Evolutionary conservation across 2,329 filamentous ascomycete genomes (phyloP), one percentile per base, ranked within the genome.

Genomic region (Lecanoromycetidae sp.): DNA sequence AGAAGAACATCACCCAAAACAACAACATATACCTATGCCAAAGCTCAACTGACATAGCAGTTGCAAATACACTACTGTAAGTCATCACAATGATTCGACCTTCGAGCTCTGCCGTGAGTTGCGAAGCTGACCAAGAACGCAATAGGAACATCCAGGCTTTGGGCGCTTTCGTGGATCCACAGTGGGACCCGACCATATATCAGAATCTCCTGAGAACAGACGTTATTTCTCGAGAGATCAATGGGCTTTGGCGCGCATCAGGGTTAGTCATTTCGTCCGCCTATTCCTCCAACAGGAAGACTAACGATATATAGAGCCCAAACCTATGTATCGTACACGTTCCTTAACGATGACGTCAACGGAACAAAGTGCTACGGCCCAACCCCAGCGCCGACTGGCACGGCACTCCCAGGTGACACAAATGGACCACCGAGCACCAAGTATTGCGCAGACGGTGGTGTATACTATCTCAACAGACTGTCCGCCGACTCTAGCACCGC

Each of bases 281-380:
- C 33, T 30, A 19, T 9, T 26, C 17, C 15, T 5, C 10, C 34
- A 10, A 22, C 20, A 22, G 5, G 6, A 2, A 22, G 20, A 8
- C 8, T 37, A 13, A 37, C 27, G 15, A 8, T 30, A 7, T 6
- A 5, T 33, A 43, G 40, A 9, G 26, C 26, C 27, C 30, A 43
- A 7, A 22, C 27, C 27, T 33, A 30, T n/a, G 40, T 43, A 19
- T 43, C 40, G 7, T 43, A 43, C 27, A 43, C 40, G 2, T 43
- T 33, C 15, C 40, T 43, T 30, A 29, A 43, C 40, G 40, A 43
- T n/a, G 40, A 43, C 29, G 40, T 30, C 7, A 32, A 30, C 23
- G 19, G n/a, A 3, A 30, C 40, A 13, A 43, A 43, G 23, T 43
- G 40, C 40, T 2, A 12, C 10, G 27, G 19, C 19, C 20, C 30